Evolutionary conservation across 371 early-diverging fungal species (phyloP), one percentile per base, ranked within the genome.

Genomic region (Coemansia sp.): DNA sequence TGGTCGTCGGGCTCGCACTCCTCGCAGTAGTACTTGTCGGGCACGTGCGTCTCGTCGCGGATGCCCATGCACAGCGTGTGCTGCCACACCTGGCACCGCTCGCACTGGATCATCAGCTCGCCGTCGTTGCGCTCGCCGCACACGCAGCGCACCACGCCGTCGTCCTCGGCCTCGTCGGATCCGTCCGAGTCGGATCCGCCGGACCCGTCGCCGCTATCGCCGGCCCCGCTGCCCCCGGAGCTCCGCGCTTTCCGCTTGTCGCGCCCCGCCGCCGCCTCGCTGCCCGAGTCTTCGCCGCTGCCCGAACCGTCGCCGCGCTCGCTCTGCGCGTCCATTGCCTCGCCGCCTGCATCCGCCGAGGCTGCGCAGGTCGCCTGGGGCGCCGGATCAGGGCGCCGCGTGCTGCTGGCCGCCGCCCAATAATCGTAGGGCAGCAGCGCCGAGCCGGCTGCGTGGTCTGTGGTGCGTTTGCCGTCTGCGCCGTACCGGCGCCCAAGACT

Each of bases 11-110:
- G 91, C 16, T 81, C 81, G 76, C 94, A 93, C 26, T 85, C 82
- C 55, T 94, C 94, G 77, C 94, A 94, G 68, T 86, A 94, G 78
- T 94, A 94, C 60, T 88, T 83, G 66, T 92, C 88, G 9, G 94
- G 94, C 11, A 78, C 76, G 31, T 77, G 80, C 35, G 88, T 79
- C 50, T 86, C 84, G 61, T 86, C 84, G 54, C 83, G 79, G 31
- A 93, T 78, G 16, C 91, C 90, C 63, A 94, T 88, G 70, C 94
- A 94, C 34, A 86, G 84, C 63, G 89, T 88, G 72, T 94, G 94
- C 76, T 94, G 94, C 94, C 94, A 94, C 10, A 92, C 92, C 66
- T 87, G 84, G 72, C 94, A 94, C 12, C 83, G 82, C 61, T 94
- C 94, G 79, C 94, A 94, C 77, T 92, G 90, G 36, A 94, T 90